Conservation (phyloP, 2,329 filamentous ascomycete species). For the Byssochlamys sp. region DNA sequence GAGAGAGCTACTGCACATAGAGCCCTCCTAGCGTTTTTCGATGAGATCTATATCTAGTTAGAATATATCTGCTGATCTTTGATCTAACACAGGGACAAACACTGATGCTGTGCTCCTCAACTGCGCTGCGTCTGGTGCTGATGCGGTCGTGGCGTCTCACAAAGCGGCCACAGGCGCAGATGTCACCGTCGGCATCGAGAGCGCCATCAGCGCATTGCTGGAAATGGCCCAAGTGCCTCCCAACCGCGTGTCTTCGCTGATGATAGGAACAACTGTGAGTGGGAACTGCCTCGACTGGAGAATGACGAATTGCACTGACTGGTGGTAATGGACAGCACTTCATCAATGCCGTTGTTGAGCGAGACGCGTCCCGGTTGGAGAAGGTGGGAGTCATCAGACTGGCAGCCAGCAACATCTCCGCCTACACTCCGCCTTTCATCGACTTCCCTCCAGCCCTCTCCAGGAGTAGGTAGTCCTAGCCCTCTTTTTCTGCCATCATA, state of each 20-base stretch:
- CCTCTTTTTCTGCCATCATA: background rate
- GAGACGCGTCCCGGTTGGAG: slow-evolving; percentile 34
- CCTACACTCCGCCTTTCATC: slow-evolving; percentile 35
- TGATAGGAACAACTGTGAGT: slow-evolving; percentile 35
- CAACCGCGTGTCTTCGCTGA: slow-evolving; percentile 37
- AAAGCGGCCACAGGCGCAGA: slow-evolving; percentile 44
- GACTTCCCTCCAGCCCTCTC: slow-evolving; percentile 37
- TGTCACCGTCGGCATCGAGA: slow-evolving; percentile 42
- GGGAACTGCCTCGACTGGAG: background rate
- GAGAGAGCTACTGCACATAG: background rate
- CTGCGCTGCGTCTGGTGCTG: slow-evolving; percentile 23
- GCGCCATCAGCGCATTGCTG: slow-evolving; percentile 38
- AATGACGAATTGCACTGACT: background rate
- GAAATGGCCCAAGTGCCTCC: slow-evolving; percentile 29
- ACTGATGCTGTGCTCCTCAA: slow-evolving; percentile 40
- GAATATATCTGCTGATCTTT: background rate
- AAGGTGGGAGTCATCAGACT: slow-evolving; percentile 40
- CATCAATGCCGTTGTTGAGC: slow-evolving; percentile 42
- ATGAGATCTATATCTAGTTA: background rate
- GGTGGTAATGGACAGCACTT: slow-evolving; percentile 25
- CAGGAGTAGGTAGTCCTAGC: slow-evolving; percentile 1
- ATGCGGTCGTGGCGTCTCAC: slow-evolving; percentile 39
- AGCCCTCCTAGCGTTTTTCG: background rate
- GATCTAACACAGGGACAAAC: slow-evolving; percentile 18
- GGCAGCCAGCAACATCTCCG: background rate